A percentile compares a stretch with the other conserved stretches of the same genome.
Conservation (phyloP, 306 rosid genomes). For the Inga laurina region DNA sequence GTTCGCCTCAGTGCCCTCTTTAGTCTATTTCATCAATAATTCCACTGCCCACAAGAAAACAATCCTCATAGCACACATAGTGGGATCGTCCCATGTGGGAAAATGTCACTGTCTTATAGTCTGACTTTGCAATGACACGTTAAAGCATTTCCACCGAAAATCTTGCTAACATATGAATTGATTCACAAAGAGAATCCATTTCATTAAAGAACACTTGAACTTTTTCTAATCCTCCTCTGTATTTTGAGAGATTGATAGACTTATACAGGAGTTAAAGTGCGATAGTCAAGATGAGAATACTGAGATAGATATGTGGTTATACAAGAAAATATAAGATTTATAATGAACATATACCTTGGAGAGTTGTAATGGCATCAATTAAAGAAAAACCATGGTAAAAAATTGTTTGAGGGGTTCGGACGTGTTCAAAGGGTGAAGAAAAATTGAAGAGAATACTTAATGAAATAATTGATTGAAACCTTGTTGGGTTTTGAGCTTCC, state of each 20-base stretch:
- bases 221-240: not conserved
- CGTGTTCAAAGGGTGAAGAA: no score
- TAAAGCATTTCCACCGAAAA: not conserved
- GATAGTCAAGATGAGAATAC: no score
- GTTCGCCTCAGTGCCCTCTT: not conserved
- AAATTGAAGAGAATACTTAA: no score
- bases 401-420: no score
- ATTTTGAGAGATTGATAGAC: not conserved
- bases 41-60: not conserved
- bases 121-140: not conserved
- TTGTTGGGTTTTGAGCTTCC: no score
- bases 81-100: constrained; percentile 1
- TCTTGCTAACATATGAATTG: not conserved
- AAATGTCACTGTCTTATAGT: not conserved
- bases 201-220: not conserved
- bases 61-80: not conserved
- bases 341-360: no score
- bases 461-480: no score
- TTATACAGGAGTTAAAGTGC: no score
- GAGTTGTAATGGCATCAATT: no score
- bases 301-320: no score
- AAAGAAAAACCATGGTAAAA: no score
- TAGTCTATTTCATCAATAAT: not conserved
- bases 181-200: not conserved
- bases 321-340: no score